Percentiles rank a stretch among this genome's conserved stretches.
These are phyloP conservation scores for Cylindrodendrum hubeiense DNA, from an alignment of 2,329 filamentous ascomycete genomes.

Conservation along the genomic window DNA sequence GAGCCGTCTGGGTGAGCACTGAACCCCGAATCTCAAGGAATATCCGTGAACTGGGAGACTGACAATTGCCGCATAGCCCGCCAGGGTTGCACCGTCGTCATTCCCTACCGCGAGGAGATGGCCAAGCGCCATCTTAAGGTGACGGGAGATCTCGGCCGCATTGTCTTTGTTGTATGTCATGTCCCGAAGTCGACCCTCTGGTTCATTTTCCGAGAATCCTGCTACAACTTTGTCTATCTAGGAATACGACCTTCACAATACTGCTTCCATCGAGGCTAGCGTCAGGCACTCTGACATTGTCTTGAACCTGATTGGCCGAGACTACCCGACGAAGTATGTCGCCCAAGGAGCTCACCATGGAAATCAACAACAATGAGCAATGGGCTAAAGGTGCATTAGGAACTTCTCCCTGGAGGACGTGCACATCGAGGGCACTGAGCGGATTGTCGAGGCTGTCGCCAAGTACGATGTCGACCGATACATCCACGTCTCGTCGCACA, in stretches of 20 bases:
- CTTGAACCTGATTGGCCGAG: slow-evolving; percentile 93
- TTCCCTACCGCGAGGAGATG: slow-evolving; percentile 98
- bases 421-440: slow-evolving; percentile 90
- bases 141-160: slow-evolving; percentile 90
- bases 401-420: slow-evolving; percentile 96
- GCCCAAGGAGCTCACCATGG: neutral
- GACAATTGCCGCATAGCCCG: slow-evolving; percentile 69
- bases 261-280: slow-evolving; percentile 93
- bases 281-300: slow-evolving; percentile 98
- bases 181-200: neutral
- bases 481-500: slow-evolving; percentile 97
- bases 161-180: slow-evolving; percentile 81
- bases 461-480: slow-evolving; percentile 99
- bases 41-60: slow-evolving; percentile 29
- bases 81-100: slow-evolving; percentile 92
- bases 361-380: neutral
- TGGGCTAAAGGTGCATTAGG: slow-evolving; percentile 60
- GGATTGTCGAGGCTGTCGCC: slow-evolving; percentile 92
- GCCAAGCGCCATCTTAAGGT: slow-evolving; percentile 96
- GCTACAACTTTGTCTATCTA: slow-evolving; percentile 51
- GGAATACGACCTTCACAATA: slow-evolving; percentile 97
- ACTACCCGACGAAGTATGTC: slow-evolving; percentile 92
- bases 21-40: neutral
- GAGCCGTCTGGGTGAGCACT: slow-evolving; percentile 80
- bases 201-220: neutral